A percentile compares a stretch with the other conserved stretches of the same genome.
Conservation (phyloP, 2,329 filamentous ascomycete genomes). For the Phialophora verrucosa region DNA sequence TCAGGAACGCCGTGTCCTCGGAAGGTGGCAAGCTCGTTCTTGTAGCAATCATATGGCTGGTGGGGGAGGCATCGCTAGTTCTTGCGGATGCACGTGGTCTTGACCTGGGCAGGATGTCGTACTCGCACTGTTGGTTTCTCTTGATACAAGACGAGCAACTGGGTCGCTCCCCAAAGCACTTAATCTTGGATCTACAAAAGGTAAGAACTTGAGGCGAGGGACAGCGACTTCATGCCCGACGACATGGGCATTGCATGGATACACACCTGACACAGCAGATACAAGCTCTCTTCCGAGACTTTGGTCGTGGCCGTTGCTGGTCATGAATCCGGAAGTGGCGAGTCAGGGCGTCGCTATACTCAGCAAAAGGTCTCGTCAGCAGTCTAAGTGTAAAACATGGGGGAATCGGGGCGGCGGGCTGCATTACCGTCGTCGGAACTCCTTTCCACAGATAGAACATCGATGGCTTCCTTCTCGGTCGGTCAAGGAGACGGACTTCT, state of each 20-base stretch:
- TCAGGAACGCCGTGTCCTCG: background rate
- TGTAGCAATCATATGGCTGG: background rate
- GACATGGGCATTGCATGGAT: background rate
- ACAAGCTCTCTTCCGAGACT: constrained; percentile 4
- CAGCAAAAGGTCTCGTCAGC: background rate
- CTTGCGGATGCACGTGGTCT: background rate
- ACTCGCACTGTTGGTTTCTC: background rate
- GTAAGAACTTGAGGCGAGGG: background rate
- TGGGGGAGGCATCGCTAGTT: background rate
- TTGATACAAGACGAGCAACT: constrained; percentile 2
- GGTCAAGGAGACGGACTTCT: background rate
- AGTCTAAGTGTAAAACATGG: background rate
- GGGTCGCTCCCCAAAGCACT: background rate
- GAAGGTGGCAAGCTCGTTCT: background rate
- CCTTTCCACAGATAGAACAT: background rate
- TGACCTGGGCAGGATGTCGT: background rate
- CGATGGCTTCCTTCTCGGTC: background rate
- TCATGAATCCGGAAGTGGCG: constrained; percentile 3
- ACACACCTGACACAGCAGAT: constrained; percentile 5
- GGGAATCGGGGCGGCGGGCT: background rate
- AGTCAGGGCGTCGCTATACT: background rate
- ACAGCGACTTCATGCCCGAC: background rate
- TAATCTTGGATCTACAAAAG: constrained; percentile 1
- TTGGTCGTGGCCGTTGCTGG: background rate
- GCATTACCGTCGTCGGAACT: constrained; percentile 3